These are phyloP conservation scores for Porphyrellus cyaneotinctus DNA, from an alignment of 768 basidiomycete species.

Conservation along the genomic window DNA sequence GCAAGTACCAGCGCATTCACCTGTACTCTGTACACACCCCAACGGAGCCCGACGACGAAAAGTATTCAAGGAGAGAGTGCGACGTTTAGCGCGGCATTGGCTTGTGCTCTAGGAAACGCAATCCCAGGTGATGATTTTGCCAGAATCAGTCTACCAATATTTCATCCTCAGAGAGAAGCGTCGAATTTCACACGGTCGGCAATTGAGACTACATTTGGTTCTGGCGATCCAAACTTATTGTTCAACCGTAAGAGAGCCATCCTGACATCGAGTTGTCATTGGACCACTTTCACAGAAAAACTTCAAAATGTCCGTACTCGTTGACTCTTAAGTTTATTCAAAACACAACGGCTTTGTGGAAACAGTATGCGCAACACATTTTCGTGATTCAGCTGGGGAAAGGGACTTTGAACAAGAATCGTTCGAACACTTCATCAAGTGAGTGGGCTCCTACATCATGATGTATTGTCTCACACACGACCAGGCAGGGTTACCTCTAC, in stretches of 20 bases:
- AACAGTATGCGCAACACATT: constrained; percentile 1
- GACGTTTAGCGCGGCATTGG: not conserved
- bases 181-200: not conserved
- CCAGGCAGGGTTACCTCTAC: constrained; percentile 3
- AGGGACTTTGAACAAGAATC: constrained; percentile 1
- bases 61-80: not conserved
- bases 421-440: constrained; percentile 4
- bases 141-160: no score
- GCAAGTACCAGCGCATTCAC: not conserved
- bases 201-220: not conserved
- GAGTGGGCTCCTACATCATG: not conserved
- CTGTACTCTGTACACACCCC: constrained; percentile 1
- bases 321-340: not conserved
- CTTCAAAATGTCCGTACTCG: not conserved
- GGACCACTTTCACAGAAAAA: not conserved
- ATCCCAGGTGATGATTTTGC: not conserved
- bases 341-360: constrained; percentile 1
- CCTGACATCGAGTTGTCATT: not conserved
- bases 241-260: not conserved
- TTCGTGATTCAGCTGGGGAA: constrained; percentile 4
- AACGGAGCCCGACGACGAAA: not conserved
- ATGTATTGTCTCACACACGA: not conserved
- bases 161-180: no score
- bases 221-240: not conserved
- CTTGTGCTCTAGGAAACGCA: not conserved